Evolutionary conservation across 2,329 filamentous ascomycete genomes (phyloP).

Genomic region (Fusarium musae): DNA sequence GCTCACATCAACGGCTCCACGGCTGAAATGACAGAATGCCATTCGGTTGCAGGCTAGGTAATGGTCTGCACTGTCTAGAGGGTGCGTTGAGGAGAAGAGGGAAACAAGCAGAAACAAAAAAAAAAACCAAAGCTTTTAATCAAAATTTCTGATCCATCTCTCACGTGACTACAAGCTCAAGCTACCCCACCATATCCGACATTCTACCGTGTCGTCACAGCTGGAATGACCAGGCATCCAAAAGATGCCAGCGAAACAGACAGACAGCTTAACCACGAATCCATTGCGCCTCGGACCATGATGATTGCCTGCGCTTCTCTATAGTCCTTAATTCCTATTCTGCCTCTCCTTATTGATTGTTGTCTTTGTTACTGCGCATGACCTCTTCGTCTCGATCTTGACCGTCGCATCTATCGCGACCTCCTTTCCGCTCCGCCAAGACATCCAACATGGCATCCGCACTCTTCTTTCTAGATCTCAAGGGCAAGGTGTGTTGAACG

Average conservation of each 20-base stretch:
- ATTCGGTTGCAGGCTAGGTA: slow-evolving; percentile 66
- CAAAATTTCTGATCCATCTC: not conserved
- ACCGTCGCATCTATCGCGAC: slow-evolving; percentile 42
- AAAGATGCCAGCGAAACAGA: slow-evolving; percentile 45
- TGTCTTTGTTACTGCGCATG: slow-evolving; percentile 26
- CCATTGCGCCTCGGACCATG: slow-evolving; percentile 28
- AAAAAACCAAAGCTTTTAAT: slow-evolving; percentile 14
- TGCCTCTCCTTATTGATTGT: slow-evolving; percentile 11
- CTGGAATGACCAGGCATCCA: slow-evolving; percentile 34
- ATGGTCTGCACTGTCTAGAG: slow-evolving; percentile 89
- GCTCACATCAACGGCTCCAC: slow-evolving; percentile 70
- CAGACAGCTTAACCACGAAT: slow-evolving; percentile 30
- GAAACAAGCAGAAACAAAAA: not conserved
- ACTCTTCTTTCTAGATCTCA: slow-evolving; percentile 97
- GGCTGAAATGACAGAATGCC: slow-evolving; percentile 75
- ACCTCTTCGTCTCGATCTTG: slow-evolving; percentile 17
- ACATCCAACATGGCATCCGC: slow-evolving; percentile 81
- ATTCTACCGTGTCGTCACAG: slow-evolving; percentile 39
- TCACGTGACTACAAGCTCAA: slow-evolving; percentile 32
- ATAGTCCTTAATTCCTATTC: slow-evolving; percentile 30
- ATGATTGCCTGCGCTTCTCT: slow-evolving; percentile 44
- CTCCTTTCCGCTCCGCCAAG: slow-evolving; percentile 40
- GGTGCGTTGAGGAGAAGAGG: slow-evolving; percentile 70
- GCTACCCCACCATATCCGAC: slow-evolving; percentile 42
- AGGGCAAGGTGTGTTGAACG: slow-evolving; percentile 84